Conservation (phyloP, 2,329 filamentous ascomycete species). For the Penicillium palitans region DNA sequence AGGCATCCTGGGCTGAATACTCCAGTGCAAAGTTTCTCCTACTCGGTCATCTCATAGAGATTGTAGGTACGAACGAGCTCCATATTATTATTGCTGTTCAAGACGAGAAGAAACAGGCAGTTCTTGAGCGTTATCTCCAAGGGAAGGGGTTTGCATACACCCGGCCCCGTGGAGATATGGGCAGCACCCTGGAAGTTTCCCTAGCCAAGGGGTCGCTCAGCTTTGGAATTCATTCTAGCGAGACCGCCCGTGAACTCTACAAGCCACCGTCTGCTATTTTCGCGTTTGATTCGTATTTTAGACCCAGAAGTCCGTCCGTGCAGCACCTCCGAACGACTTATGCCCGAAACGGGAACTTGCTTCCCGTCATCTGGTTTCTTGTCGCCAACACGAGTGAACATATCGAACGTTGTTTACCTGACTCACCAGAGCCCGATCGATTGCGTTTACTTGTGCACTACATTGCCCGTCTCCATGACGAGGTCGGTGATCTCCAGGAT, state of each 20-base stretch:
- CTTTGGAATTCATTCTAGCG: constrained; percentile 39
- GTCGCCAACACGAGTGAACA: constrained; percentile 51
- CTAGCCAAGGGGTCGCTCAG: constrained; percentile 38
- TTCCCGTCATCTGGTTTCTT: constrained; percentile 48
- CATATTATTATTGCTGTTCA: constrained; percentile 44
- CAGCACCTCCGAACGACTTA: constrained; percentile 42
- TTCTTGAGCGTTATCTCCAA: constrained; percentile 45
- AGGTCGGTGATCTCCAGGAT: constrained; percentile 45
- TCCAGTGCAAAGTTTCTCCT: constrained; percentile 50
- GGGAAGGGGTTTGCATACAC: constrained; percentile 43
- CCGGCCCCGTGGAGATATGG: constrained; percentile 35
- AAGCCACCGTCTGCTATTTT: constrained; percentile 44
- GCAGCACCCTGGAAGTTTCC: constrained; percentile 38
- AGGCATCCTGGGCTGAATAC: constrained; percentile 50
- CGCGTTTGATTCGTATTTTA: constrained; percentile 47
- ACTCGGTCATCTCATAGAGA: constrained; percentile 44
- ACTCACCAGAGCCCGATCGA: constrained; percentile 34
- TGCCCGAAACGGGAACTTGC: constrained; percentile 35
- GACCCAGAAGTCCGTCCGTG: constrained; percentile 40
- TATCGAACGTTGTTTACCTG: constrained; percentile 46
- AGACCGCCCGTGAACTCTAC: constrained; percentile 34
- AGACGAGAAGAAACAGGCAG: constrained; percentile 36
- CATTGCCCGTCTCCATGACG: constrained; percentile 34
- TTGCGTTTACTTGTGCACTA: constrained; percentile 39
- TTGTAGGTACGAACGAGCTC: constrained; percentile 35